These are phyloP conservation scores for Stachybotrys echinatus DNA, from an alignment of 2,329 filamentous ascomycete genomes.

Conservation along the genomic window DNA sequence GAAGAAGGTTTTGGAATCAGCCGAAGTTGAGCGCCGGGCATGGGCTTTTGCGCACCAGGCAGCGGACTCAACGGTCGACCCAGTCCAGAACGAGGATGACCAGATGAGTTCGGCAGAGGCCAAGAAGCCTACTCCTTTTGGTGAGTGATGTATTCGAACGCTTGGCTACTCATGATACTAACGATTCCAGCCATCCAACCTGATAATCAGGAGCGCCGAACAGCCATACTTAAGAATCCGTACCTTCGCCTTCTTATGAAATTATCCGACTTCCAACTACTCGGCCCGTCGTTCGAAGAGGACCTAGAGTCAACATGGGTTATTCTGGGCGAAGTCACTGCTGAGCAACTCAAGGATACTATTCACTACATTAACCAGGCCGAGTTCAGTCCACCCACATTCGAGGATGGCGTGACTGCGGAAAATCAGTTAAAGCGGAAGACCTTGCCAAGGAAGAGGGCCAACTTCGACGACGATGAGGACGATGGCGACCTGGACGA, in stretches of 20 bases:
- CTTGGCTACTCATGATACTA: constrained; percentile 13
- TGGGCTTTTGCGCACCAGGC: constrained; percentile 72
- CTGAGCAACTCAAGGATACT: constrained; percentile 61
- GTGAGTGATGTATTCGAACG: constrained; percentile 16
- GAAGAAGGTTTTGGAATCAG: constrained; percentile 62
- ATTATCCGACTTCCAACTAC: constrained; percentile 63
- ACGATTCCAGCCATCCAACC: constrained; percentile 50
- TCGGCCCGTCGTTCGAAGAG: constrained; percentile 54
- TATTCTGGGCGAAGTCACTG: constrained; percentile 60
- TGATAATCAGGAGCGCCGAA: constrained; percentile 60
- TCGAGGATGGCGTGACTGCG: constrained; percentile 69
- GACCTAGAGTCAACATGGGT: constrained; percentile 74
- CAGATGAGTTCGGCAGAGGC: constrained; percentile 18
- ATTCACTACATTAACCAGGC: constrained; percentile 71
- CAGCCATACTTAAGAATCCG: constrained; percentile 83
- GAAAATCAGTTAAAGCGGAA: constrained; percentile 77
- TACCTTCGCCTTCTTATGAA: constrained; percentile 81
- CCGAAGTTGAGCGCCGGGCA: constrained; percentile 65
- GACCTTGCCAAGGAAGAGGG: constrained; percentile 46
- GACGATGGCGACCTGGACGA: constrained; percentile 49
- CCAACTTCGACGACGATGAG: constrained; percentile 67
- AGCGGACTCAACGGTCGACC: constrained; percentile 30
- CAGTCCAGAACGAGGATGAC: constrained; percentile 20
- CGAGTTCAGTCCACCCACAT: constrained; percentile 71
- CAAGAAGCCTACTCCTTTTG: constrained; percentile 24